Evolutionary conservation across 768 basidiomycete species (phyloP).

Genomic region (Imleria badia): DNA sequence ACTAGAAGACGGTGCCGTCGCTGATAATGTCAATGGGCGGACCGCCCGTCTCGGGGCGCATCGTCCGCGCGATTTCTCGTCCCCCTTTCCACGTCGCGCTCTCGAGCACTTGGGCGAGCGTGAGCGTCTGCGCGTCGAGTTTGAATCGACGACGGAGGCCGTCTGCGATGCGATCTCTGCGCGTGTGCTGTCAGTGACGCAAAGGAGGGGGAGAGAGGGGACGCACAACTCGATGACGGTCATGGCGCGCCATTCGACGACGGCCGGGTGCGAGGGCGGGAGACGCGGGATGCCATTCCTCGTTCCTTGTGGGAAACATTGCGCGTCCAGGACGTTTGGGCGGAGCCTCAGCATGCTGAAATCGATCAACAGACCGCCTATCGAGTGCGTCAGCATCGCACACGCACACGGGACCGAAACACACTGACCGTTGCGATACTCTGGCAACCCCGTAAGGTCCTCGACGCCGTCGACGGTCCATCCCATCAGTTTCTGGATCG

Average conservation of each 20-base stretch:
- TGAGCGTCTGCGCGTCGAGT: constrained; percentile 23
- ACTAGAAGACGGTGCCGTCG: constrained; percentile 26
- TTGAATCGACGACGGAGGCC: constrained; percentile 62
- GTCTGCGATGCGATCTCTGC: constrained; percentile 76
- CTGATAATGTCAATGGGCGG: constrained; percentile 86
- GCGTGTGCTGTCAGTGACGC: no score
- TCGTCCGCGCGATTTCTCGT: constrained; percentile 82
- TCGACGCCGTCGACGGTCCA: constrained; percentile 85
- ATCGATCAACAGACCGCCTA: constrained; percentile 88
- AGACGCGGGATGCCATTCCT: constrained; percentile 54
- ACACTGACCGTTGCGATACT: constrained; percentile 80
- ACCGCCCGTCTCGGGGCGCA: constrained; percentile 70
- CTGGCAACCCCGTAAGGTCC: constrained; percentile 89
- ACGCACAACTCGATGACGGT: constrained; percentile 86
- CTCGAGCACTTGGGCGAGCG: constrained; percentile 87
- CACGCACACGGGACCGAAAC: no score
- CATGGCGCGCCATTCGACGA: constrained; percentile 96
- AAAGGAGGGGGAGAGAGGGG: no score
- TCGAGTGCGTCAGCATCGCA: neutral
- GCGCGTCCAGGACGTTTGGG: constrained; percentile 48
- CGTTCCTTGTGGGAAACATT: constrained; percentile 33
- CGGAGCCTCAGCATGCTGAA: constrained; percentile 75
- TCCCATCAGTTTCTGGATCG: constrained; percentile 69
- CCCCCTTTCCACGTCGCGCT: constrained; percentile 98
- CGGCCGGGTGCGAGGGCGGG: constrained; percentile 78